These are phyloP conservation scores for Mitragyna speciosa DNA, from an alignment of 257 asterid genomes.

Conservation along the genomic window DNA sequence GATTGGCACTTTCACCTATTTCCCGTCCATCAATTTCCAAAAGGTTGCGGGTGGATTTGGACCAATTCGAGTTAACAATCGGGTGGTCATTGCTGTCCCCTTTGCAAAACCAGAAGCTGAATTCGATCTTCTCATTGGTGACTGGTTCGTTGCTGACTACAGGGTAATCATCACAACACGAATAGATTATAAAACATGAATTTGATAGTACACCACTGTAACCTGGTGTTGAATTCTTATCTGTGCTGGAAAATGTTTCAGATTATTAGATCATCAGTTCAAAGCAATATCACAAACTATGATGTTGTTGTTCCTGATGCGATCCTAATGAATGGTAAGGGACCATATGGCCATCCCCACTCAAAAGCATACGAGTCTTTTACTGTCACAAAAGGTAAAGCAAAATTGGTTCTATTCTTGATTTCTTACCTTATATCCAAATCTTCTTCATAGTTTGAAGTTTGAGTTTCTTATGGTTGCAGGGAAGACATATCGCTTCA, in stretches of 20 bases:
- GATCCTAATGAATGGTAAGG: slow-evolving; percentile 73
- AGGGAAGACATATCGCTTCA: slow-evolving; percentile 63
- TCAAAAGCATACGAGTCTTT: slow-evolving; percentile 39
- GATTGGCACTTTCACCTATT: slow-evolving; percentile 60
- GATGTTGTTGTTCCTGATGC: slow-evolving; percentile 20
- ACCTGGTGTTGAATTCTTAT: not conserved
- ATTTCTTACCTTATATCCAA: not conserved
- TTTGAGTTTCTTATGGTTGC: not conserved
- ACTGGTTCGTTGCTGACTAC: slow-evolving; percentile 50
- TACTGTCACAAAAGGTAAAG: slow-evolving; percentile 46
- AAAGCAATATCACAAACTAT: not conserved
- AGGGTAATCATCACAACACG: slow-evolving; percentile 31
- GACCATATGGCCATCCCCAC: slow-evolving; percentile 36
- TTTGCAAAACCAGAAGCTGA: slow-evolving; percentile 62
- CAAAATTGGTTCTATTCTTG: not conserved
- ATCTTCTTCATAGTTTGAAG: not conserved
- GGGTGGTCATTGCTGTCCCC: slow-evolving; percentile 51
- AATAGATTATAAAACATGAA: no score
- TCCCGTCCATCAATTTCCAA: slow-evolving; percentile 56
- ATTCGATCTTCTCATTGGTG: slow-evolving; percentile 70
- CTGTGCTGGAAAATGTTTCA: slow-evolving; percentile 12
- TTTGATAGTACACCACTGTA: not conserved
- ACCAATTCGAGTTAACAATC: slow-evolving; percentile 61
- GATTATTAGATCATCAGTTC: slow-evolving; percentile 30
- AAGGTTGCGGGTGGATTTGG: slow-evolving; percentile 70